These are phyloP conservation scores for Conticribra guillardii DNA, from an alignment of 108 stramenopile genomes.

Conservation along the genomic window DNA sequence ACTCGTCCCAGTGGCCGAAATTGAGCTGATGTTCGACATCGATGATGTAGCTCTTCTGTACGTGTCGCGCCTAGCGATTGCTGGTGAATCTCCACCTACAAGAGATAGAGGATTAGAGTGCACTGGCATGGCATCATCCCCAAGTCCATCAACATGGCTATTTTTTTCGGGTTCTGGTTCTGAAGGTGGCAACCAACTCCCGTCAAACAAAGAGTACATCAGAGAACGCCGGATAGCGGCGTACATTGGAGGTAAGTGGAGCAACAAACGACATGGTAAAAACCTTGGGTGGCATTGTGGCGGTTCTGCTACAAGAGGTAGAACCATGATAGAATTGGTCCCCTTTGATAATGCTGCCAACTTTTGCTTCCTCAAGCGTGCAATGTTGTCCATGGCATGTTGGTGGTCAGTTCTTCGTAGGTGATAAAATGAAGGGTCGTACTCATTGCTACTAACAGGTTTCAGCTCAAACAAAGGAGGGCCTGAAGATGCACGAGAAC, in stretches of 20 bases:
- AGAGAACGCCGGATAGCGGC: conserved; percentile 86
- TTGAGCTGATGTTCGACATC: conserved; percentile 45
- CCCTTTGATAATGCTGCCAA: conserved; percentile 41
- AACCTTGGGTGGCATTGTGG: conserved; percentile 88
- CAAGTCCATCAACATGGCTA: conserved; percentile 38
- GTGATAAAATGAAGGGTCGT: conserved; percentile 92
- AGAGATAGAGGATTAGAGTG: conserved; percentile 7
- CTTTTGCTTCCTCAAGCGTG: conserved; percentile 76
- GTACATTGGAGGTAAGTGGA: conserved; percentile 82
- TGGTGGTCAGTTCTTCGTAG: conserved; percentile 89
- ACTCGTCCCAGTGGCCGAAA: conserved; percentile 26
- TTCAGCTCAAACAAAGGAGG: conserved; percentile 84
- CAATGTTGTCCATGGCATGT: conserved; percentile 92
- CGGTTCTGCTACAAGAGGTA: conserved; percentile 81
- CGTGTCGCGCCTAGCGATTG: not conserved
- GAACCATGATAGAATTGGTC: conserved; percentile 39
- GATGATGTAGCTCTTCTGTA: conserved; percentile 35
- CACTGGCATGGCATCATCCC: conserved; percentile 35
- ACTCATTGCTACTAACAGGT: conserved; percentile 81
- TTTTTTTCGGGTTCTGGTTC: conserved; percentile 55
- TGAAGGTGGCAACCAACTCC: conserved; percentile 84
- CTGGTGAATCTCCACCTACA: not conserved
- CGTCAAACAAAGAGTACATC: conserved; percentile 83
- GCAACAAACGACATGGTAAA: conserved; percentile 74
- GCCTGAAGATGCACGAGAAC: conserved; percentile 70